phyloP scores from a whole-genome alignment of 73 alveolate genomes.

The Breviolum minutum region DNA sequence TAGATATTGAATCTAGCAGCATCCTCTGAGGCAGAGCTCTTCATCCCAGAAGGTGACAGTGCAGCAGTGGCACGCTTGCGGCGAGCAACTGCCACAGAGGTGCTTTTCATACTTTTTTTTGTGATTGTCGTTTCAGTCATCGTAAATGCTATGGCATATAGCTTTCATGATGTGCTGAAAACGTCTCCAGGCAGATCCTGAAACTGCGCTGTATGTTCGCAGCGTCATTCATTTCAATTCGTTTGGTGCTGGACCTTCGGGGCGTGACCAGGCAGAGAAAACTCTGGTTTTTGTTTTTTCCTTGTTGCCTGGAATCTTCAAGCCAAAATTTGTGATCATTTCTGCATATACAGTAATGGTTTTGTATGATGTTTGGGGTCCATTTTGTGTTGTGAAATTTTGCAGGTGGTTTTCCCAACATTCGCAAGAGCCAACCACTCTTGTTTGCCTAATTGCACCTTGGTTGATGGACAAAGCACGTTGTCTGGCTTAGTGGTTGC shows the following conservation, averaged over 20 bases:
- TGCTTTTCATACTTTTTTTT: background rate
- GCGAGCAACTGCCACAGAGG: slow-evolving; percentile 49
- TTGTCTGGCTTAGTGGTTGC: no score
- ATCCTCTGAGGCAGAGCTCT: slow-evolving; percentile 17
- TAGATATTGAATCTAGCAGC: no score
- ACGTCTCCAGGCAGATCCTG: slow-evolving; percentile 47
- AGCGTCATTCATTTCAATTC: slow-evolving; percentile 86
- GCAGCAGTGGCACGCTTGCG: slow-evolving; percentile 70
- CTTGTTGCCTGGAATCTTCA: no score
- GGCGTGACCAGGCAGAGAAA: slow-evolving; percentile 54
- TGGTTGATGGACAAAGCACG: background rate
- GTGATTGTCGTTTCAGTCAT: background rate
- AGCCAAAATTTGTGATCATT: no score
- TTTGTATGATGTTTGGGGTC: background rate
- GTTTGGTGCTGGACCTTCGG: slow-evolving; percentile 89
- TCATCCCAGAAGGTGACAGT: slow-evolving; percentile 53
- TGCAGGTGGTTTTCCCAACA: slow-evolving; percentile 83
- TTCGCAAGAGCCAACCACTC: slow-evolving; percentile 91
- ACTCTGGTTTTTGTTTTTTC: background rate
- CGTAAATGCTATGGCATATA: background rate
- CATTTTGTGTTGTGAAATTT: background rate
- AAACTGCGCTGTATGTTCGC: slow-evolving; percentile 46
- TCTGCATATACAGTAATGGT: no score
- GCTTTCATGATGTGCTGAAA: background rate
- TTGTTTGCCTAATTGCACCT: slow-evolving; percentile 52